These are phyloP conservation scores for Zostera marina DNA, from an alignment of 116 monocot species.

Conservation along the genomic window DNA sequence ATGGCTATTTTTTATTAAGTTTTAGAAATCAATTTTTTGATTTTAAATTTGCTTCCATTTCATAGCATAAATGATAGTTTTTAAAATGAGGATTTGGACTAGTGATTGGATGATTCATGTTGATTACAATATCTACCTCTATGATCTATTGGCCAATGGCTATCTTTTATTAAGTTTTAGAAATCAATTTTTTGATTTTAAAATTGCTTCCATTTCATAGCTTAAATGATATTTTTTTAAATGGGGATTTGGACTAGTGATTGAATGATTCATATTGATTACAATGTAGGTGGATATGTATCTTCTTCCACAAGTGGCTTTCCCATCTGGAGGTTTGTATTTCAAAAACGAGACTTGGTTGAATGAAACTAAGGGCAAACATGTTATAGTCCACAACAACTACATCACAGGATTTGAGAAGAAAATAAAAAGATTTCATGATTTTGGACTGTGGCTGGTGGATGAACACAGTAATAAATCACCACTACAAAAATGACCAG, in stretches of 20 bases:
- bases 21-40: too few species aligned
- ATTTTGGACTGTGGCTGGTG: conserved; percentile 59
- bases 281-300: conserved; percentile 70
- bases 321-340: conserved; percentile 85
- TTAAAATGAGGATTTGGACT: too few species aligned
- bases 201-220: too few species aligned
- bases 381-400: conserved; percentile 94
- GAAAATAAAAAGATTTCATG: conserved; percentile 23
- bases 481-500: conserved; percentile 9
- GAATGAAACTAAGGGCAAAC: conserved; percentile 68
- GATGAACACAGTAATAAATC: conserved; percentile 28
- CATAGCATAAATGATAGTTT: too few species aligned
- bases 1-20: too few species aligned
- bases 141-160: too few species aligned
- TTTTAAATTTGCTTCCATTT: too few species aligned
- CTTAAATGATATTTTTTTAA: too few species aligned
- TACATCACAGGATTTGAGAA: conserved; percentile 48
- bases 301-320: conserved; percentile 77
- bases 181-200: too few species aligned
- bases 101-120: not conserved
- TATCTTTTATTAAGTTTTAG: too few species aligned
- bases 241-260: too few species aligned
- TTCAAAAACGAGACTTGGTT: conserved; percentile 95
- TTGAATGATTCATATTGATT: not conserved
- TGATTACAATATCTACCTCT: conserved; percentile 4